Percentiles rank a stretch among this genome's conserved stretches.
Conservation (phyloP, 768 basidiomycete species). For the Rhizopogon salebrosus region DNA sequence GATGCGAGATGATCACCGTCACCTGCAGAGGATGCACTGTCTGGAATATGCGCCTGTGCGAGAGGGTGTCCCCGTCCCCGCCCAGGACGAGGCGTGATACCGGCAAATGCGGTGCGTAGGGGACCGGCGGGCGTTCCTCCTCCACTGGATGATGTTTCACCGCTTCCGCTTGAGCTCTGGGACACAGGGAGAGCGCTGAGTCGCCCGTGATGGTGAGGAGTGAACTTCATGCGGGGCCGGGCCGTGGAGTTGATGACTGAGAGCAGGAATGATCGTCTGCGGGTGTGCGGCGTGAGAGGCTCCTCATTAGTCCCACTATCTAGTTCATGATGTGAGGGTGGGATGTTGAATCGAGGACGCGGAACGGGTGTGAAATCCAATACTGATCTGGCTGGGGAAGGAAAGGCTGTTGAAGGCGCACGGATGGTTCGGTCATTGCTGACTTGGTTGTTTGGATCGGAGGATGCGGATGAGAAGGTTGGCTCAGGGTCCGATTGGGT, state of each 20-base stretch:
- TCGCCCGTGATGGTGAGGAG: constrained; percentile 45
- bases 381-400: constrained; percentile 52
- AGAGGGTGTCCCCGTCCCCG: constrained; percentile 52
- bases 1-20: constrained; percentile 22
- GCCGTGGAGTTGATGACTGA: constrained; percentile 80
- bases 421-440: constrained; percentile 21
- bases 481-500: constrained; percentile 40
- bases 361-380: constrained; percentile 58
- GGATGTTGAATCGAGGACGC: constrained; percentile 52
- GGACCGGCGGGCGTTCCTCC: constrained; percentile 29
- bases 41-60: constrained; percentile 43
- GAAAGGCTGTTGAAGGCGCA: constrained; percentile 36
- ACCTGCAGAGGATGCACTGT: constrained; percentile 31
- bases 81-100: constrained; percentile 59
- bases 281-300: constrained; percentile 62
- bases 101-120: constrained; percentile 52
- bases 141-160: constrained; percentile 28
- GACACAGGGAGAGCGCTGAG: constrained; percentile 60
- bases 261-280: constrained; percentile 77
- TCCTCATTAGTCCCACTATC: constrained; percentile 27
- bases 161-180: constrained; percentile 24
- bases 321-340: constrained; percentile 38
- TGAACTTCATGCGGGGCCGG: constrained; percentile 55
- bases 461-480: constrained; percentile 70
- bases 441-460: constrained; percentile 26